phyloP scores from a whole-genome alignment of 176 grass and related monocot species.

The Lolium rigidum region DNA sequence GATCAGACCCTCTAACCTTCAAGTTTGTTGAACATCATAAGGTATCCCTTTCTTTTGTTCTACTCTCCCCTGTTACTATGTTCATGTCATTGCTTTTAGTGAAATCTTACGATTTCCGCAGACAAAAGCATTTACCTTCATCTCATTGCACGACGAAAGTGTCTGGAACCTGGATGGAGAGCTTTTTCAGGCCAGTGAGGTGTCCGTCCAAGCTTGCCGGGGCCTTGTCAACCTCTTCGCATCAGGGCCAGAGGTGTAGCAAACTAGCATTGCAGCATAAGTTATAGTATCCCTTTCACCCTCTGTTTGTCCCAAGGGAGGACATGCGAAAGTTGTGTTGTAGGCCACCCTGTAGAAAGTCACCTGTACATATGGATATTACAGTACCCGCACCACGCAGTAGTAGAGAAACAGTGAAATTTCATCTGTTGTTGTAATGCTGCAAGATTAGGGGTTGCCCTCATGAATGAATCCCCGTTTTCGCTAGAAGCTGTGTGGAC shows the following conservation, averaged over 20 bases:
- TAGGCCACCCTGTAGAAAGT: neutral
- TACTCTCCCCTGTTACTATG: neutral
- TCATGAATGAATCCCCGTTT: neutral
- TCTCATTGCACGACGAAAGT: constrained; percentile 71
- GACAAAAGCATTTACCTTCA: constrained; percentile 83
- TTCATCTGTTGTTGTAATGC: neutral
- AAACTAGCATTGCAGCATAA: no score
- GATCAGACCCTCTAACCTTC: constrained; percentile 75
- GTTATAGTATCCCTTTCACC: neutral
- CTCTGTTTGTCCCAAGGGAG: neutral
- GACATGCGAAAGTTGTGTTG: constrained; percentile 10
- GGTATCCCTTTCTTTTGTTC: constrained; percentile 35
- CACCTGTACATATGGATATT: neutral
- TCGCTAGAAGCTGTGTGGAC: neutral
- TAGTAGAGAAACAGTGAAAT: neutral
- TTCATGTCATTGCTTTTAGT: neutral
- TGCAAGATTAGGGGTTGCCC: neutral
- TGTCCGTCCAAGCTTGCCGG: constrained; percentile 74
- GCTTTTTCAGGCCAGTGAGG: constrained; percentile 74
- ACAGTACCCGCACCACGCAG: neutral
- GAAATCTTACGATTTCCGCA: constrained; percentile 38
- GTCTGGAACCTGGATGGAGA: constrained; percentile 95
- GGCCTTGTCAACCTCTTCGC: constrained; percentile 90
- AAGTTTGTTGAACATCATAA: constrained; percentile 95
- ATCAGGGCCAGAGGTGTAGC: constrained; percentile 78